These are phyloP conservation scores for Leucaena leucocephala DNA, from an alignment of 306 rosid genomes.

Conservation along the genomic window DNA sequence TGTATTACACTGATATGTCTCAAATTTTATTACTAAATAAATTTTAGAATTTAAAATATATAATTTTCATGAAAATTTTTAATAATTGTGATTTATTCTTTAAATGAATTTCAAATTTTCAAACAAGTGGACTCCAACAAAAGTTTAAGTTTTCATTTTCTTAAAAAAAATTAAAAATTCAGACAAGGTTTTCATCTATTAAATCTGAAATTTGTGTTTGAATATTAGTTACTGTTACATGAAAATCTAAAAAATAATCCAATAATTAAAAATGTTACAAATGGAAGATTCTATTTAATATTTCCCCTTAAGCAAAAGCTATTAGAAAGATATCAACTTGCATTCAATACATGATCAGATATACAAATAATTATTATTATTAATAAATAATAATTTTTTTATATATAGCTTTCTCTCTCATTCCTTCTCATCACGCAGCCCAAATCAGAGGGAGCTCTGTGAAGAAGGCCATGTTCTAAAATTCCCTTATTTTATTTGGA, in stretches of 20 bases:
- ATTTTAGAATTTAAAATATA: background rate
- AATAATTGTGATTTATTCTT: background rate
- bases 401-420: background rate
- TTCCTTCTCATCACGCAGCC: background rate
- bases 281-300: background rate
- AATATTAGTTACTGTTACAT: background rate
- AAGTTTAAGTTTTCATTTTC: background rate
- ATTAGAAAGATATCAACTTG: background rate
- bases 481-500: background rate
- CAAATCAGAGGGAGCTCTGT: background rate
- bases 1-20: background rate
- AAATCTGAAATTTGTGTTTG: background rate
- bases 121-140: background rate
- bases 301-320: background rate
- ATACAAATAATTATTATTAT: background rate
- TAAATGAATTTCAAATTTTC: background rate
- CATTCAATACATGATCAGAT: background rate
- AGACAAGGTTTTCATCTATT: background rate
- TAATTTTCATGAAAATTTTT: background rate
- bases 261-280: background rate
- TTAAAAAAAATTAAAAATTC: too few species aligned
- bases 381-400: too few species aligned
- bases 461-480: background rate
- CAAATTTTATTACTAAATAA: too few species aligned
- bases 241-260: background rate